phyloP scores from a whole-genome alignment of 805 yeast genomes.

The Yarrowia deformans region DNA sequence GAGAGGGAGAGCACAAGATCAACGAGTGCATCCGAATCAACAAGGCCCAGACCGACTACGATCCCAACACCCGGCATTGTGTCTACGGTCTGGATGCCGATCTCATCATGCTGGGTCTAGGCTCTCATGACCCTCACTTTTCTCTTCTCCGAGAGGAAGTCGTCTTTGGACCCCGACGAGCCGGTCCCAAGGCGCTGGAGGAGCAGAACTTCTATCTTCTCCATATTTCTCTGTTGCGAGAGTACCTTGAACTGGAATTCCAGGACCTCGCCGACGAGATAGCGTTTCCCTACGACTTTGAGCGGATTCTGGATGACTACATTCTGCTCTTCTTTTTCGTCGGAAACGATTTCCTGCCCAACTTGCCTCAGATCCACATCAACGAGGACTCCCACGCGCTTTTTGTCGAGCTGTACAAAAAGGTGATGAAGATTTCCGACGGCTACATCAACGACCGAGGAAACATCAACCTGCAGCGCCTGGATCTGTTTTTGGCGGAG shows the following conservation, averaged over 20 bases:
- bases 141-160: slow-evolving; percentile 96
- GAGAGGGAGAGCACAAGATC: slow-evolving; percentile 98
- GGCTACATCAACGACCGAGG: slow-evolving; percentile 89
- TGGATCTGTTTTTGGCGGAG: slow-evolving; percentile 76
- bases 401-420: slow-evolving; percentile 84
- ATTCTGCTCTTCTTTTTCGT: slow-evolving; percentile 90
- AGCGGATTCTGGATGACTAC: slow-evolving; percentile 88
- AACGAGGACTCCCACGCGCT: slow-evolving; percentile 98
- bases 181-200: slow-evolving; percentile 57
- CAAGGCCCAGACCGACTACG: slow-evolving; percentile 74
- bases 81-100: slow-evolving; percentile 97
- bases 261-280: slow-evolving; percentile 68
- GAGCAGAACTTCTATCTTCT: slow-evolving; percentile 82
- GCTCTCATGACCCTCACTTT: slow-evolving; percentile 95
- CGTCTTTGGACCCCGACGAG: slow-evolving; percentile 66
- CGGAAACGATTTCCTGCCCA: slow-evolving; percentile 98
- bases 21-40: slow-evolving; percentile 87
- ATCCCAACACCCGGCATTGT: slow-evolving; percentile 88
- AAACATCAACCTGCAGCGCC: slow-evolving; percentile 73
- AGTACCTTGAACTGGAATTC: slow-evolving; percentile 88
- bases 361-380: slow-evolving; percentile 89
- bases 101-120: slow-evolving; percentile 88
- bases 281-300: slow-evolving; percentile 77
- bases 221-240: slow-evolving; percentile 87
- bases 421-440: slow-evolving; percentile 71